Percentiles rank a stretch among this genome's conserved stretches.
These are phyloP conservation scores for Aegilops umbellulata DNA, from an alignment of 176 grass and related monocot species.

Conservation along the genomic window DNA sequence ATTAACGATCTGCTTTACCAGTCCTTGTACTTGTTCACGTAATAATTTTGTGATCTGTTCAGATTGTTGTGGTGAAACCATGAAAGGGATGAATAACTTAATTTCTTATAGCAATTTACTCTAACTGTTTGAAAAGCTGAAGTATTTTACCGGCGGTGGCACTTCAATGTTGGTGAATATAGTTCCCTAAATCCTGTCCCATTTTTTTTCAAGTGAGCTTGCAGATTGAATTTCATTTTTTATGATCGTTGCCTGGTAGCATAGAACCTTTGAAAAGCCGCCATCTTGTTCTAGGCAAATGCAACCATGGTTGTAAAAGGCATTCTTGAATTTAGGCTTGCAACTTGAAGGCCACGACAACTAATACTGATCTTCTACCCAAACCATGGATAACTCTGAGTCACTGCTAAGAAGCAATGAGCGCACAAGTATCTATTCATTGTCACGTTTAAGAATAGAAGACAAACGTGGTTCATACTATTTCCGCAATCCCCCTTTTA, in stretches of 20 bases:
- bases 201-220: neutral
- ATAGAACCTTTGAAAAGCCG: neutral
- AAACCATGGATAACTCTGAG: neutral
- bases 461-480: neutral
- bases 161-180: neutral
- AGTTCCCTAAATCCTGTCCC: too few species aligned
- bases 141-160: neutral
- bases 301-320: neutral
- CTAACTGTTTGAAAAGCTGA: conserved; percentile 8
- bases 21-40: neutral
- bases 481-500: neutral
- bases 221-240: conserved; percentile 8
- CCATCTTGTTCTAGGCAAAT: neutral
- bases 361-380: neutral
- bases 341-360: neutral
- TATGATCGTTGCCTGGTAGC: neutral
- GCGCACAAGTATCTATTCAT: neutral
- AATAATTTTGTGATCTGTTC: neutral
- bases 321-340: conserved; percentile 1
- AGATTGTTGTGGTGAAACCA: neutral
- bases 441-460: neutral
- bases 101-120: neutral
- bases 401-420: neutral
- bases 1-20: neutral
- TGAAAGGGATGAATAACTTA: neutral